A percentile compares a stretch with the other conserved stretches of the same genome.
phyloP scores from a whole-genome alignment of 352 stramenopile species.

The Pythium dissotocum region DNA sequence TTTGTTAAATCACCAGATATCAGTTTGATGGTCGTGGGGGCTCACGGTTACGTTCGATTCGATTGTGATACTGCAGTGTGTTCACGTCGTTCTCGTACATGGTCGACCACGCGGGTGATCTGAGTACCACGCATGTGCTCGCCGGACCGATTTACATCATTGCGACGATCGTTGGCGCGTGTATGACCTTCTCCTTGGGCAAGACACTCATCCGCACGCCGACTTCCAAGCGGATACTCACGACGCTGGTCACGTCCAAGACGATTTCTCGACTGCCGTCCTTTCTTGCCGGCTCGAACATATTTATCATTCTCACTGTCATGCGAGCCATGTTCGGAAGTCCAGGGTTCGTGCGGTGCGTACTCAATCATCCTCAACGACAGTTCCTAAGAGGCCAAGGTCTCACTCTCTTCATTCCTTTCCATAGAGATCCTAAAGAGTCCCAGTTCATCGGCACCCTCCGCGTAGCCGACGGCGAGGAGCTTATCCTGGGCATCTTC shows the following conservation, averaged over 20 bases:
- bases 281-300: slow-evolving; percentile 25
- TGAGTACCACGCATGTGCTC: slow-evolving; percentile 43
- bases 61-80: slow-evolving; percentile 37
- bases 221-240: slow-evolving; percentile 17
- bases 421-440: slow-evolving; percentile 72
- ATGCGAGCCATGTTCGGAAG: slow-evolving; percentile 28
- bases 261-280: slow-evolving; percentile 28
- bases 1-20: not conserved
- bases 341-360: slow-evolving; percentile 33
- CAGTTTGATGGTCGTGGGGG: not conserved
- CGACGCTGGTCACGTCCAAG: slow-evolving; percentile 20
- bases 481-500: slow-evolving; percentile 42
- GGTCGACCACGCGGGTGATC: slow-evolving; percentile 80
- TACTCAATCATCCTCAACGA: not conserved
- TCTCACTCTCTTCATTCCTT: not conserved
- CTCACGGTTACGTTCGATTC: not conserved
- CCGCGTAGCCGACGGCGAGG: slow-evolving; percentile 37
- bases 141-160: slow-evolving; percentile 66
- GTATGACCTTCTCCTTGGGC: slow-evolving; percentile 55
- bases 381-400: not conserved
- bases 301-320: slow-evolving; percentile 32
- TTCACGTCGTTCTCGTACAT: slow-evolving; percentile 91
- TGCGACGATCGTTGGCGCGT: slow-evolving; percentile 49
- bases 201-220: slow-evolving; percentile 30
- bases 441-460: slow-evolving; percentile 45